Percentiles rank a stretch among this genome's conserved stretches.
Evolutionary conservation across 2,329 filamentous ascomycete species (phyloP).

Genomic region (Monilinia vaccinii-corymbosi): DNA sequence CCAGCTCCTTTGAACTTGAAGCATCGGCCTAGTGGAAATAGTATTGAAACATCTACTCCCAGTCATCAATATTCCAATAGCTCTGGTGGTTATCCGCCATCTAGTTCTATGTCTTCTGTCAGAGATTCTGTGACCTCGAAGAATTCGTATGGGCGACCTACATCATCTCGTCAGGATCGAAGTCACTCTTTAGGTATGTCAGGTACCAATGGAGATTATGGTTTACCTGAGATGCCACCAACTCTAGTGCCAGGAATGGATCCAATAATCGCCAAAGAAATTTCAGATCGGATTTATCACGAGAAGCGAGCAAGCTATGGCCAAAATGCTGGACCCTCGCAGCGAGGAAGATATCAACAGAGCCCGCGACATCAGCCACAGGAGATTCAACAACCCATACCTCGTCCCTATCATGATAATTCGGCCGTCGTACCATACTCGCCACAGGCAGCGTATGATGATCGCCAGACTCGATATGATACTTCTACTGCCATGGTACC

Average conservation of each 20-base stretch:
- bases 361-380: conserved; percentile 19
- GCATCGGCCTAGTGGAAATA: conserved; percentile 24
- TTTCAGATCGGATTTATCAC: conserved; percentile 48
- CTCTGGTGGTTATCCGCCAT: conserved; percentile 21
- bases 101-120: conserved; percentile 21
- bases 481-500: conserved; percentile 26
- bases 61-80: conserved; percentile 23
- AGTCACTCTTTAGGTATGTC: conserved; percentile 16
- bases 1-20: conserved; percentile 27
- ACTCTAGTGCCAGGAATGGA: conserved; percentile 55
- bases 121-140: conserved; percentile 23
- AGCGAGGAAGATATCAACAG: conserved; percentile 32
- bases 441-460: conserved; percentile 24
- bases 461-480: conserved; percentile 22
- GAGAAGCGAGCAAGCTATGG: conserved; percentile 43
- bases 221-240: conserved; percentile 41
- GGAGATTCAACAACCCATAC: conserved; percentile 17
- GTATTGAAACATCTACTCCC: conserved; percentile 13
- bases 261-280: conserved; percentile 44
- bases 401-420: conserved; percentile 23
- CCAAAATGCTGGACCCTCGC: conserved; percentile 32
- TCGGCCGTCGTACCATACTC: conserved; percentile 16
- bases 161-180: conserved; percentile 17
- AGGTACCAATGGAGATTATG: conserved; percentile 29
- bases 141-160: conserved; percentile 21